Base-by-base conservation (phyloP, 129 eudicot genomes). In the Saussurea involucrata region DNA sequence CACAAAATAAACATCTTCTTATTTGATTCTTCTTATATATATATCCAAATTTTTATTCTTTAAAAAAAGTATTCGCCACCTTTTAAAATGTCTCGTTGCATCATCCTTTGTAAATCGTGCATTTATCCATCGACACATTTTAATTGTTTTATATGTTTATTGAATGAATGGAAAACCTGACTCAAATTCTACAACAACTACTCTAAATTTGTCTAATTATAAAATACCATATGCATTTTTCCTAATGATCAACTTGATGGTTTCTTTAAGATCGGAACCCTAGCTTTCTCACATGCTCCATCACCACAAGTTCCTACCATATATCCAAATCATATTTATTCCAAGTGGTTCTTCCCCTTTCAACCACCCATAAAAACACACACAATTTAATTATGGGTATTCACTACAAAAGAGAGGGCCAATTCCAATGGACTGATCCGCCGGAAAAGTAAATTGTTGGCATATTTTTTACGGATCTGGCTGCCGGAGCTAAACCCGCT, bases 201-300 rank as follows among this genome's bases (percentile, higher is more conserved):
- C 20, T n/a, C n/a, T n/a, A 63, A 63, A 5, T 44, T 71, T 63
- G 57, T 78, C 68, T 42, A 68, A 68, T 29, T 12, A 57, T 34
- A 24, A 69, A 34, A 66, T 63, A 7, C 4, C 25, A 53, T 32
- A 68, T 61, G 71, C 24, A 72, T 55, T 60, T 78, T 28, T 63
- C 22, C 25, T 76, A 63, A 44, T n/a, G n/a, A n/a, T 63, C 83
- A 79, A 79, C 78, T 79, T 42, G 78, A 18, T 17, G 22, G 21
- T 73, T 72, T 66, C 22, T 18, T 65, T 64, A 42, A 63, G 46
- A 65, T 33, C 24, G 60, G 68, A 72, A 53, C 58, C 83, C 8
- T 31, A 63, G 72, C 67, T 78, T 32, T 64, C 66, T 72, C 78
- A 65, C 74, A 80, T 80, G 74, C 44, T 31, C 18, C 78, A 72